phyloP scores from a whole-genome alignment of 768 basidiomycete species.

The Suillus subalutaceus region DNA sequence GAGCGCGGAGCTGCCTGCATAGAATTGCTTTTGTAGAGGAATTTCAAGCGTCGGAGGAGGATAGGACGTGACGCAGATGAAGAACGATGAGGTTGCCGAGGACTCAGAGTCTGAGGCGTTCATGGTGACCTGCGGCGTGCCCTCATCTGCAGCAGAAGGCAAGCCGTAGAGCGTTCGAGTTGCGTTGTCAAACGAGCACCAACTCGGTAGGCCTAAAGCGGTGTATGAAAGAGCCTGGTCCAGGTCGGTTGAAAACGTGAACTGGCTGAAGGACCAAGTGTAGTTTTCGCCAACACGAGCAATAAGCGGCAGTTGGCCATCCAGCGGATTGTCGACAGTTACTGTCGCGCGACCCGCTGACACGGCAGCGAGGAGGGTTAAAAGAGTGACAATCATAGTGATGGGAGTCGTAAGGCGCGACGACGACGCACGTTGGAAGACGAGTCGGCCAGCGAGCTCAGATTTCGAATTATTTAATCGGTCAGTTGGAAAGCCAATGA shows the following conservation, averaged over 20 bases:
- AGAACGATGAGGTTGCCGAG: constrained; percentile 53
- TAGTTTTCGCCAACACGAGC: constrained; percentile 69
- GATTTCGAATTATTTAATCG: constrained; percentile 17
- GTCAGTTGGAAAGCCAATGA: constrained; percentile 5
- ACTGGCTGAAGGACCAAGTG: constrained; percentile 65
- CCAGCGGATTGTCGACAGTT: constrained; percentile 59
- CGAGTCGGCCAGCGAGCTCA: constrained; percentile 66
- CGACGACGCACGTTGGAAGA: constrained; percentile 39
- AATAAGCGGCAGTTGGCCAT: constrained; percentile 76
- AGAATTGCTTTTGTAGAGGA: constrained; percentile 64
- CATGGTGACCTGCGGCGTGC: constrained; percentile 60
- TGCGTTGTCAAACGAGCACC: constrained; percentile 73
- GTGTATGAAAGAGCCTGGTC: constrained; percentile 53
- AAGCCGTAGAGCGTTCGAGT: constrained; percentile 69
- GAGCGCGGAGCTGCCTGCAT: constrained; percentile 58
- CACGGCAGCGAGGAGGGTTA: constrained; percentile 45
- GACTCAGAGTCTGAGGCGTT: constrained; percentile 59
- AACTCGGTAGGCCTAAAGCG: constrained; percentile 62
- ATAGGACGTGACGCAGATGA: constrained; percentile 57
- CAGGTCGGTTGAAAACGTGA: constrained; percentile 62
- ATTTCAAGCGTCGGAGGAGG: constrained; percentile 56
- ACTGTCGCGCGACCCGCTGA: constrained; percentile 47
- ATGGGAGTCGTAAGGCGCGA: constrained; percentile 51
- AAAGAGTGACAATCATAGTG: constrained; percentile 69
- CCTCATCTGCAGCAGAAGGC: constrained; percentile 65